Evolutionary conservation across 2,329 filamentous ascomycete species (phyloP).

Genomic region (Lachnellula willkommii): DNA sequence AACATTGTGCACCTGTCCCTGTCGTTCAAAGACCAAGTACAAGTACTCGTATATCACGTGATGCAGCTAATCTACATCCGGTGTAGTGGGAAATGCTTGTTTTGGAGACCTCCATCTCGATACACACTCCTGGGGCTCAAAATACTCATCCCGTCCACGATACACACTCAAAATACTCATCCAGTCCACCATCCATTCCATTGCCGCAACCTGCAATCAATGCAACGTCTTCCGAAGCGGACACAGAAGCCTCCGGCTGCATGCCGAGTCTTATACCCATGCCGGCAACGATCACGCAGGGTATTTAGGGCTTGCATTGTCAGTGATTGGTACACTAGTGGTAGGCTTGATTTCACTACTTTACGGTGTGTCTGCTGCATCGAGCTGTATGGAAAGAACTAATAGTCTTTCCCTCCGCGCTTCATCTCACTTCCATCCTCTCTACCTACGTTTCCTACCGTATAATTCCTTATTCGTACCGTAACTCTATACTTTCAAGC

Average conservation of each 20-base stretch:
- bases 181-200: too few relatives aligned
- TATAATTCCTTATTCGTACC: not conserved
- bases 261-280: not conserved
- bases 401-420: not conserved
- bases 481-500: not conserved
- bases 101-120: too few relatives aligned
- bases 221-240: not conserved
- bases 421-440: not conserved
- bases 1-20: too few relatives aligned
- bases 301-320: not conserved
- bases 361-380: not conserved
- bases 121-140: too few relatives aligned
- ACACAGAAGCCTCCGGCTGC: not conserved
- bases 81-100: too few relatives aligned
- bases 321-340: not conserved
- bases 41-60: too few relatives aligned
- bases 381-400: not conserved
- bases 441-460: not conserved
- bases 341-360: not conserved
- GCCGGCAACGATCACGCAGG: not conserved
- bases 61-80: too few relatives aligned
- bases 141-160: too few relatives aligned
- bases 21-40: too few relatives aligned
- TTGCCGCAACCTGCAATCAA: too few relatives aligned
- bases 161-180: too few relatives aligned